phyloP scores from a whole-genome alignment of 139 green algal species.

The Chlorokybus atmophyticus region DNA sequence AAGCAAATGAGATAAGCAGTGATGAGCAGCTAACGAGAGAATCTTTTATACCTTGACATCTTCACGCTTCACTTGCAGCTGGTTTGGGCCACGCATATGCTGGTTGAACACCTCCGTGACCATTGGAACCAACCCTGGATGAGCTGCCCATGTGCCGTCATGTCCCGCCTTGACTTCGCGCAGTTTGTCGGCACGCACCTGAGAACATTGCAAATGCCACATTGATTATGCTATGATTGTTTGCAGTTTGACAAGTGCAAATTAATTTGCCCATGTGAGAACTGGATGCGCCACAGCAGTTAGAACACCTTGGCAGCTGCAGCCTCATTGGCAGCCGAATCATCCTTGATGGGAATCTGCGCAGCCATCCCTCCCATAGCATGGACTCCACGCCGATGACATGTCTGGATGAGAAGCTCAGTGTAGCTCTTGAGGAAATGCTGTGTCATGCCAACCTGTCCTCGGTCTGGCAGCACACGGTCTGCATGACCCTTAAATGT shows the following conservation, averaged over 20 bases:
- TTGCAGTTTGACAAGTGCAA: too few species aligned
- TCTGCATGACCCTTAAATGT: slow-evolving; percentile 58
- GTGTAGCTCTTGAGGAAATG: slow-evolving; percentile 75
- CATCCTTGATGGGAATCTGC: slow-evolving; percentile 73
- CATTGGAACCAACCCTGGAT: slow-evolving; percentile 57
- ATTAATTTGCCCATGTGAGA: too few species aligned
- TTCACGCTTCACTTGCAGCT: slow-evolving; percentile 45
- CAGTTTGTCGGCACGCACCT: slow-evolving; percentile 70
- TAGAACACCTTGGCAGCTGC: slow-evolving; percentile 46
- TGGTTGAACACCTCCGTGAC: slow-evolving; percentile 51
- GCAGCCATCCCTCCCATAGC: slow-evolving; percentile 81
- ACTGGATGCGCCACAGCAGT: too few species aligned
- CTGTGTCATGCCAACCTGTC: slow-evolving; percentile 55
- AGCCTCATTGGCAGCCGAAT: slow-evolving; percentile 53
- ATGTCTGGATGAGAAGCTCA: slow-evolving; percentile 75
- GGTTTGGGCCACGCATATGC: slow-evolving; percentile 67
- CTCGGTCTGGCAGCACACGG: slow-evolving; percentile 62
- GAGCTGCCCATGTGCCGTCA: slow-evolving; percentile 72
- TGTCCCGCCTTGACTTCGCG: slow-evolving; percentile 70
- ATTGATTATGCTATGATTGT: too few species aligned
- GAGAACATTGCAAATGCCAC: too few species aligned
- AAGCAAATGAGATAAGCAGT: too few species aligned
- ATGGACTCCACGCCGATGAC: slow-evolving; percentile 67
- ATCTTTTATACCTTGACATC: slow-evolving; percentile 45
- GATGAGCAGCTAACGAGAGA: too few species aligned